Conservation (phyloP, 2,329 filamentous ascomycete species). For the Botrytis cinerea region DNA sequence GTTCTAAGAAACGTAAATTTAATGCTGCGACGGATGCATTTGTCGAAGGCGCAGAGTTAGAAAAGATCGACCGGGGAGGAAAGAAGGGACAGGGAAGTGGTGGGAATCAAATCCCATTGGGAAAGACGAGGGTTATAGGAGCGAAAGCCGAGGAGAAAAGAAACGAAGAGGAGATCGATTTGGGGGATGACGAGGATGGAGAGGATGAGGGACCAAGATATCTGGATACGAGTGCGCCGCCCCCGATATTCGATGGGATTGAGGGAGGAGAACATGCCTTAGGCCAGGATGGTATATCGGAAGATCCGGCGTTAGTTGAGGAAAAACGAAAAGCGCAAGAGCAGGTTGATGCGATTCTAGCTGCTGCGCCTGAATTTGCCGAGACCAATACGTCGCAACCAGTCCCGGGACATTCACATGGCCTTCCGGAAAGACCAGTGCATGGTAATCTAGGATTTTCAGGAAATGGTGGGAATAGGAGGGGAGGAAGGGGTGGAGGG, state of each 20-base stretch:
- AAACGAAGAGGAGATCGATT: conserved; percentile 35
- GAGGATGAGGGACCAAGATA: conserved; percentile 30
- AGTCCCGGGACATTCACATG: conserved; percentile 1
- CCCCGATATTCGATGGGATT: conserved; percentile 40
- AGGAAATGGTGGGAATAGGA: conserved; percentile 22
- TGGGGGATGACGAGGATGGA: conserved; percentile 30
- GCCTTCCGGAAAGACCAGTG: conserved; percentile 27
- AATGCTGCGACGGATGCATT: conserved; percentile 57
- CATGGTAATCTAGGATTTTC: conserved; percentile 26
- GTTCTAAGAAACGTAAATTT: conserved; percentile 67
- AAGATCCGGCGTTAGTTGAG: conserved; percentile 24
- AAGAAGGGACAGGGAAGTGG: conserved; percentile 42
- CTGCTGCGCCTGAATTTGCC: conserved; percentile 21
- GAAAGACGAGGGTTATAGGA: conserved; percentile 36
- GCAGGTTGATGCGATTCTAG: conserved; percentile 38
- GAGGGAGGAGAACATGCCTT: conserved; percentile 11
- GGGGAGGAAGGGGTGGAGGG: conserved; percentile 14
- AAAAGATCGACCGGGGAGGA: conserved; percentile 38
- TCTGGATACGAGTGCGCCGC: conserved; percentile 35
- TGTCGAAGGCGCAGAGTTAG: conserved; percentile 44
- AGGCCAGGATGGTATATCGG: conserved; percentile 14
- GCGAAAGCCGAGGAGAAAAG: conserved; percentile 17
- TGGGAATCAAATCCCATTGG: conserved; percentile 39
- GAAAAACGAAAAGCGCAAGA: conserved; percentile 34
- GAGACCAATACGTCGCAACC: conserved; percentile 18